A percentile compares a stretch with the other conserved stretches of the same genome.
Evolutionary conservation across 2,329 filamentous ascomycete genomes (phyloP).

Genomic region (Fusarium miscanthi): DNA sequence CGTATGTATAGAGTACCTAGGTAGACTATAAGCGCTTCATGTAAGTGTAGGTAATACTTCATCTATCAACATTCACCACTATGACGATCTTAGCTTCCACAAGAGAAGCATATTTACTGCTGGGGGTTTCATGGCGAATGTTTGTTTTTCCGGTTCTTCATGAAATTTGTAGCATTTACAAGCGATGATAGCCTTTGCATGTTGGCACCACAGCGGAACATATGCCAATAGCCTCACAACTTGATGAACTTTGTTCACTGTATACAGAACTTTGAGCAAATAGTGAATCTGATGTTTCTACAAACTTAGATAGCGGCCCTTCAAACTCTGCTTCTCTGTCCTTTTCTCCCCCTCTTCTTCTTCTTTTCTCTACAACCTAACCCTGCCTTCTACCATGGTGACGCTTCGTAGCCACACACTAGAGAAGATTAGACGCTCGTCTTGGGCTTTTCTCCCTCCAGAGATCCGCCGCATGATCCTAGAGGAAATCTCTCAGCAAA

Average conservation of each 20-base stretch:
- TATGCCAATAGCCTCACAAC: background rate
- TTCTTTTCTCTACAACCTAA: background rate
- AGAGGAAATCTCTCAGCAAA: background rate
- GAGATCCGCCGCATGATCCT: background rate
- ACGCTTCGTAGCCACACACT: background rate
- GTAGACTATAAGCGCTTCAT: background rate
- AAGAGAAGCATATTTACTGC: background rate
- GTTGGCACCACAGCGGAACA: background rate
- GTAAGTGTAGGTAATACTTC: background rate
- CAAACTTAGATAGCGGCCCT: background rate
- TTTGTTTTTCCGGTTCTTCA: background rate
- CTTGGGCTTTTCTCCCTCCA: background rate
- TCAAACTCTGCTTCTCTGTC: background rate
- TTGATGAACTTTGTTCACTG: background rate
- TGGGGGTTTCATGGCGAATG: background rate
- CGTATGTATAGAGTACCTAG: background rate
- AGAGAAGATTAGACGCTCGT: background rate
- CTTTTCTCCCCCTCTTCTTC: background rate
- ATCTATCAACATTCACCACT: background rate
- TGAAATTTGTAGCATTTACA: background rate
- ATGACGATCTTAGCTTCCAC: background rate
- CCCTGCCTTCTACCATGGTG: background rate
- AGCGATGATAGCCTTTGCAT: background rate
- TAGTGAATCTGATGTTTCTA: background rate
- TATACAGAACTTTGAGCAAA: background rate